These are phyloP conservation scores for Elaeis oleifera DNA, from an alignment of 202 grass and related monocot species.

Conservation along the genomic window DNA sequence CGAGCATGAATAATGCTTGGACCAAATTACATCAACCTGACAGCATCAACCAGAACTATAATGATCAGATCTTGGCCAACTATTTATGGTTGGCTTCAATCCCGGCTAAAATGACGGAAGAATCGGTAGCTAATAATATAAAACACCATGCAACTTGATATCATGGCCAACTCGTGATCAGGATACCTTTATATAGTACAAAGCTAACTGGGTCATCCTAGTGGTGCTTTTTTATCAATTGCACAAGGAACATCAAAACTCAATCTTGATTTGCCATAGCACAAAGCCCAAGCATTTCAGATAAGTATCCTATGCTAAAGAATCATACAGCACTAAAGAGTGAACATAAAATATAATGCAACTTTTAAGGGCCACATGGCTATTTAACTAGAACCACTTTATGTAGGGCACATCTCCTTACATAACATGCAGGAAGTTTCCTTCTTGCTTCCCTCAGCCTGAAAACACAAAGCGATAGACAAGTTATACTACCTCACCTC, in stretches of 20 bases:
- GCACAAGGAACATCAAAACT: background rate
- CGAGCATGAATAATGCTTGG: too few species aligned
- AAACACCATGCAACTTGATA: background rate
- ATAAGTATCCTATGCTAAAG: conserved; percentile 25
- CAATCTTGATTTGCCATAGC: conserved; percentile 7
- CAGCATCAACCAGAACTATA: too few species aligned
- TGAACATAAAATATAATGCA: conserved; percentile 27
- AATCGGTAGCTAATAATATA: too few species aligned
- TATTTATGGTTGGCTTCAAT: too few species aligned
- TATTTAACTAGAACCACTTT: conserved; percentile 21
- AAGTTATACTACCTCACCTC: too few species aligned
- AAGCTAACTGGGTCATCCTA: conserved; percentile 27
- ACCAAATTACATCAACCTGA: too few species aligned
- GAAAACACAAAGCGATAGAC: background rate
- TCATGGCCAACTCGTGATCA: conserved; percentile 22
- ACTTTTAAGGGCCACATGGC: conserved; percentile 15
- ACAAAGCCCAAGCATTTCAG: conserved; percentile 18
- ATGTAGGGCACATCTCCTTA: conserved; percentile 20
- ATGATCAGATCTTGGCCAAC: too few species aligned
- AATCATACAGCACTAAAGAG: conserved; percentile 30
- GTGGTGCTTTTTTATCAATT: conserved; percentile 25
- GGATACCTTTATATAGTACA: conserved; percentile 3
- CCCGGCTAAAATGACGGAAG: too few species aligned
- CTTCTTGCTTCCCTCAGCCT: conserved; percentile 19
- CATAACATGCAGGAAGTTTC: conserved; percentile 49